Evolutionary conservation across 805 yeast species (phyloP).

Genomic region (Candida maris): DNA sequence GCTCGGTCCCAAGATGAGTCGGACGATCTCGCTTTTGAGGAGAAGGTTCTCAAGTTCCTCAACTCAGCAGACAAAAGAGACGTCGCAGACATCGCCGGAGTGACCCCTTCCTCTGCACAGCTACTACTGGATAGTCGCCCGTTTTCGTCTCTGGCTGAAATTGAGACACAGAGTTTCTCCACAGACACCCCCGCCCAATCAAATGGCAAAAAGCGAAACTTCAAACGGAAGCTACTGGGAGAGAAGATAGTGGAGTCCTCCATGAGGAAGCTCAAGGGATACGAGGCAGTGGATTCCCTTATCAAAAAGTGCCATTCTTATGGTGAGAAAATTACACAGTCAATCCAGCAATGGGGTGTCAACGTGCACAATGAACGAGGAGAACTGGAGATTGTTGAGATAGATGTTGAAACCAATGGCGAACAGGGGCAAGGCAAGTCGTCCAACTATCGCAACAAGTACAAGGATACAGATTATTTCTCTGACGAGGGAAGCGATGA

Average conservation of each 20-base stretch:
- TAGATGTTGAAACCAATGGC: constrained; percentile 36
- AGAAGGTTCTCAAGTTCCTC: constrained; percentile 67
- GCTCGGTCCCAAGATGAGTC: constrained; percentile 33
- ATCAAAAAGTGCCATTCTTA: constrained; percentile 77
- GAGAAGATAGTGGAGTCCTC: constrained; percentile 71
- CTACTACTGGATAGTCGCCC: constrained; percentile 68
- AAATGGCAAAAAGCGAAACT: constrained; percentile 26
- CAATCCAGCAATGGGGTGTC: constrained; percentile 89
- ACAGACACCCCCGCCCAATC: constrained; percentile 19
- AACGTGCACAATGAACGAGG: constrained; percentile 58
- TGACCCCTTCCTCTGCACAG: constrained; percentile 63
- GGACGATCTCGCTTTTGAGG: constrained; percentile 44
- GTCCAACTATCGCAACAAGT: neutral
- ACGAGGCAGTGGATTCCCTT: constrained; percentile 91
- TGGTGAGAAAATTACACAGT: constrained; percentile 65
- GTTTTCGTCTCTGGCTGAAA: constrained; percentile 51
- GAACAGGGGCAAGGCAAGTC: constrained; percentile 31
- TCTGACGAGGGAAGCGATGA: constrained; percentile 13
- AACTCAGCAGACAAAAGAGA: constrained; percentile 75
- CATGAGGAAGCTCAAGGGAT: constrained; percentile 71
- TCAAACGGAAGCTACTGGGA: constrained; percentile 57
- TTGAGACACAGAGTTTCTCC: constrained; percentile 55
- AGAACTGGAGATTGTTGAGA: constrained; percentile 63
- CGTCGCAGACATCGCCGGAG: constrained; percentile 73
- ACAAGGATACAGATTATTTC: neutral